Evolutionary conservation across 352 stramenopile genomes (phyloP), one percentile per base, ranked within the genome.

Genomic region (Pythium scleroteichum): DNA sequence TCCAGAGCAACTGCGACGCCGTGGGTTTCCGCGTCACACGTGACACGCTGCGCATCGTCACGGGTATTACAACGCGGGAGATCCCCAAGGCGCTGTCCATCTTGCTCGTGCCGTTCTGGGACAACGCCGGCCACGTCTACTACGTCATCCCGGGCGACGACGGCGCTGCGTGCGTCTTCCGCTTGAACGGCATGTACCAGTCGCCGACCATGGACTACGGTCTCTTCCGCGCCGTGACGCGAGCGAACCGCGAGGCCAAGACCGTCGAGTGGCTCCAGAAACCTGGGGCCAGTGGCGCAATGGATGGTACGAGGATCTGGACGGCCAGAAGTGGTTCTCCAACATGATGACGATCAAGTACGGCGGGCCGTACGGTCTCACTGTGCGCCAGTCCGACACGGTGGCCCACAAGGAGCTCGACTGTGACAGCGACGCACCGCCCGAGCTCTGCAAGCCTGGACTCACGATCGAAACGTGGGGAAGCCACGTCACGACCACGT

Each of bases 211-310:
- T 33, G 40, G 69, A 3, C 67, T 53, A n/a, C 2, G 41, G 12
- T 2, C 1, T 52, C 1, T n/a, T 65, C 1, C 41, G 39, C 8
- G 66, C 41, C 0, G 44, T 64, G 1, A 19, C 63, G 26, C 35
- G 59, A 22, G 14, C 19, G 3, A 8, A 66, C 9, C 60, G 57
- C 3, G 57, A 67, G 23, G 1, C 17, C 1, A 62, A 60, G 41
- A 77, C 66, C 0, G 53, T 33, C 0, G 54, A 68, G 19, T 72
- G 53, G 57, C 53, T 77, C 0, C 5, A 42, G 3, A 53, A 40
- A 16, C 49, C 57, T 12, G 59, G 55, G 69, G 69, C 5, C 19
- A 26, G 23, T 73, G 71, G 71, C 45, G 54, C 13, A 73, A 78
- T 41, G 67, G 63, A 0, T 73, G 71, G 64, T 72, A 66, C 49